These are phyloP conservation scores for Halophytophthora batemanensis DNA, from an alignment of 352 stramenopile genomes.

Conservation along the genomic window DNA sequence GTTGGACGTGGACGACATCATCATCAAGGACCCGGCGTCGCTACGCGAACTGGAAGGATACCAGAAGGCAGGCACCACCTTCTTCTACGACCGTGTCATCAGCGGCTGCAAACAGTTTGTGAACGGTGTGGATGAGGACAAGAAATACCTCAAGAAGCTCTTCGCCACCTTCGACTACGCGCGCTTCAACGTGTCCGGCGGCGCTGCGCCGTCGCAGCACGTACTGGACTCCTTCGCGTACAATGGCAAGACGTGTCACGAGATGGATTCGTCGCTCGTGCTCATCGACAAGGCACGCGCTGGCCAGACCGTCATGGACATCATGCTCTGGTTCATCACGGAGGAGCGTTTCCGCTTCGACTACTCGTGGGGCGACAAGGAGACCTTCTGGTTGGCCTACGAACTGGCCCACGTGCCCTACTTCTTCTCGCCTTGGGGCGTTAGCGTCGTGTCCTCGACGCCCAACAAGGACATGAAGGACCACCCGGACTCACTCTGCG, in stretches of 20 bases:
- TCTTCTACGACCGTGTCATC: constrained; percentile 50
- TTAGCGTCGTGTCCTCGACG: constrained; percentile 10
- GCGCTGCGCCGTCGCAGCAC: constrained; percentile 18
- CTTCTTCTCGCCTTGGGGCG: constrained; percentile 27
- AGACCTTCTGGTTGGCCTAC: constrained; percentile 28
- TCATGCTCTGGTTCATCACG: constrained; percentile 15
- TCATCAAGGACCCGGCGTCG: constrained; percentile 28
- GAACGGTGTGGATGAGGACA: constrained; percentile 13
- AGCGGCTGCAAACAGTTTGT: constrained; percentile 22
- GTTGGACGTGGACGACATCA: constrained; percentile 35
- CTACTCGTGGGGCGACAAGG: constrained; percentile 22
- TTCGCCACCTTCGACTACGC: constrained; percentile 34
- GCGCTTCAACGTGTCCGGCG: constrained; percentile 15
- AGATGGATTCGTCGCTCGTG: constrained; percentile 50
- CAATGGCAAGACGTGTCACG: constrained; percentile 28
- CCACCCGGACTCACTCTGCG: constrained; percentile 15
- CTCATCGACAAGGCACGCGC: constrained; percentile 23
- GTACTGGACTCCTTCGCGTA: constrained; percentile 33
- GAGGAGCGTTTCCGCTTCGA: constrained; percentile 6
- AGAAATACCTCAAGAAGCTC: constrained; percentile 25
- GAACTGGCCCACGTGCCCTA: constrained; percentile 18
- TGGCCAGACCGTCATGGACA: constrained; percentile 3
- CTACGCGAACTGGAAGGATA: constrained; percentile 28
- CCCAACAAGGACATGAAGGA: constrained; percentile 12
- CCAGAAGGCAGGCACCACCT: constrained; percentile 29